Percentiles rank a stretch among this genome's conserved stretches.
These are phyloP conservation scores for Opeltia flavorubescens DNA, from an alignment of 495 filamentous ascomycete genomes.

Conservation along the genomic window DNA sequence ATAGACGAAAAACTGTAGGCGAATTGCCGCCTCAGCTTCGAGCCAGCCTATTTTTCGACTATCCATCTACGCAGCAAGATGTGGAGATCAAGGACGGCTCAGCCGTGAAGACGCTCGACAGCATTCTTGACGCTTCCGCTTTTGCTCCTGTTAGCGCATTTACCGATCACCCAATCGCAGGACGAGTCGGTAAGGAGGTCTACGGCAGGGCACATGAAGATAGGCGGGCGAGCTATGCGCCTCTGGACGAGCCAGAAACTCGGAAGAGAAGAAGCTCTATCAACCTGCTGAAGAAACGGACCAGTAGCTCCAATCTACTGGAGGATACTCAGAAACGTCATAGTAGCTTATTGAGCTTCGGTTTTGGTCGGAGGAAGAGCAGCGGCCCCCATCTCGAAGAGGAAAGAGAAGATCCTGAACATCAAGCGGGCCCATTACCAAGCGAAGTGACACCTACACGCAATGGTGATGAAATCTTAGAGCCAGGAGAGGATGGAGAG, in stretches of 20 bases:
- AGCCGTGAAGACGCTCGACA: slow-evolving; percentile 79
- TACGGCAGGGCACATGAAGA: slow-evolving; percentile 33
- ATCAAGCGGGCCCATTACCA: slow-evolving; percentile 30
- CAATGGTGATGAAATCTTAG: slow-evolving; percentile 7
- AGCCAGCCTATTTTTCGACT: slow-evolving; percentile 81
- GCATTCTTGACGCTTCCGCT: slow-evolving; percentile 87
- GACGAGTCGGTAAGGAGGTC: slow-evolving; percentile 51
- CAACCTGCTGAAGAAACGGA: slow-evolving; percentile 10
- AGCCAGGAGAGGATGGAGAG: background rate
- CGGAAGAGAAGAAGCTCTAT: slow-evolving; percentile 5
- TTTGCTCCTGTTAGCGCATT: slow-evolving; percentile 87
- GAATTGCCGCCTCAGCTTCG: slow-evolving; percentile 75
- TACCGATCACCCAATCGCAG: slow-evolving; percentile 80
- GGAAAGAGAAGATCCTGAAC: slow-evolving; percentile 13
- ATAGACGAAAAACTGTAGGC: slow-evolving; percentile 26
- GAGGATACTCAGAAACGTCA: slow-evolving; percentile 10
- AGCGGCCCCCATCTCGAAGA: slow-evolving; percentile 8
- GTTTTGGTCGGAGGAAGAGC: slow-evolving; percentile 14
- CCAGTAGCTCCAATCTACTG: slow-evolving; percentile 11
- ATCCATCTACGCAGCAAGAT: slow-evolving; percentile 42
- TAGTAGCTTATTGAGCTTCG: slow-evolving; percentile 16
- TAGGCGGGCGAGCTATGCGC: slow-evolving; percentile 17
- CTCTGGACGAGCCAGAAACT: slow-evolving; percentile 14
- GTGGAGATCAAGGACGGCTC: slow-evolving; percentile 65
- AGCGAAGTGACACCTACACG: slow-evolving; percentile 11